Evolutionary conservation across 176 grass and related monocot species (phyloP).

Genomic region (Oryza glumipatula): DNA sequence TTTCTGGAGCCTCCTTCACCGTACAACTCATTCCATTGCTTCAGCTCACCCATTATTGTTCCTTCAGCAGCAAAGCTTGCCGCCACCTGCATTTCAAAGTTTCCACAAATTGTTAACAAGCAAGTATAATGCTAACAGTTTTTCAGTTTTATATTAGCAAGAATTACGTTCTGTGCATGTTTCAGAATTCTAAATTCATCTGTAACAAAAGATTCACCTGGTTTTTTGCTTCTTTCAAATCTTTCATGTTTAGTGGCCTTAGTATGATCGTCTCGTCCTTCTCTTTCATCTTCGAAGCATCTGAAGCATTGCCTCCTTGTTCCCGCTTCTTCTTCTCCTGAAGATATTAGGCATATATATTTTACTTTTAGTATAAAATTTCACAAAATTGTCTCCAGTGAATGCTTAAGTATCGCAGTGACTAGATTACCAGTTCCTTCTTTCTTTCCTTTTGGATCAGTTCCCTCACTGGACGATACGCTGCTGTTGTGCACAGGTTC

Average conservation of each 20-base stretch:
- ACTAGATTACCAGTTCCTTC: constrained; percentile 79
- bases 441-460: constrained; percentile 86
- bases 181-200: neutral
- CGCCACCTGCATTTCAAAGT: constrained; percentile 68
- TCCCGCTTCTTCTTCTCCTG: constrained; percentile 60
- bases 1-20: constrained; percentile 98
- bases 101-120: constrained; percentile 19
- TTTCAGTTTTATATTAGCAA: neutral
- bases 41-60: constrained; percentile 83
- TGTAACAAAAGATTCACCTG: constrained; percentile 53
- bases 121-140: neutral
- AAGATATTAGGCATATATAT: constrained; percentile 9
- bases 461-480: constrained; percentile 91
- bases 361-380: neutral
- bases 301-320: constrained; percentile 39
- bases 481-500: constrained; percentile 89
- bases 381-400: neutral
- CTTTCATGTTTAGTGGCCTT: constrained; percentile 76
- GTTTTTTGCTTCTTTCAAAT: constrained; percentile 90
- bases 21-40: constrained; percentile 95
- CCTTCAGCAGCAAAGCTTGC: constrained; percentile 84
- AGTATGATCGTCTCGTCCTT: constrained; percentile 55
- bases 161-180: neutral
- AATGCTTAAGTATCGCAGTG: neutral
- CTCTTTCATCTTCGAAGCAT: constrained; percentile 46